Conservation (phyloP, 345 rosid species). For the Pistacia vera region DNA sequence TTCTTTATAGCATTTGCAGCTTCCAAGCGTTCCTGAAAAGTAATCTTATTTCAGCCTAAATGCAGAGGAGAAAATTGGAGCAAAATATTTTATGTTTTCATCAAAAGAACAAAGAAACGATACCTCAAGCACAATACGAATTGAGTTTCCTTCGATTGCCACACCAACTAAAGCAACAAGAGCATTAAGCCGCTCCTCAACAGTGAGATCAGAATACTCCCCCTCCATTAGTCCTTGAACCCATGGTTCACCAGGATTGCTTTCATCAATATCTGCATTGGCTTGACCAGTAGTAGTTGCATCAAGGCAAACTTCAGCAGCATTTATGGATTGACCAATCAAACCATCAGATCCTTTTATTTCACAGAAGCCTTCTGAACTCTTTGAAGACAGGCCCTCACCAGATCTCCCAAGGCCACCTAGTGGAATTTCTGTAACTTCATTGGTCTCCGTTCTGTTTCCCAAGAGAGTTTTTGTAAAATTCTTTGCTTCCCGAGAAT, state of each 20-base stretch:
- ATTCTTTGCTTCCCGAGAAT: constrained; percentile 29
- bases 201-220: constrained; percentile 72
- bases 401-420: constrained; percentile 28
- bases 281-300: constrained; percentile 31
- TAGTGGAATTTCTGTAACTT: constrained; percentile 32
- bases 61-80: background rate
- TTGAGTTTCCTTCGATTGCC: constrained; percentile 78
- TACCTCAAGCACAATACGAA: constrained; percentile 74
- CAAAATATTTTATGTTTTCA: background rate
- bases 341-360: constrained; percentile 29
- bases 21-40: constrained; percentile 86
- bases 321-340: constrained; percentile 22
- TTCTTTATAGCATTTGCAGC: constrained; percentile 86
- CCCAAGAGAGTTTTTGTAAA: constrained; percentile 25
- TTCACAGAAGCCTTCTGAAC: constrained; percentile 31
- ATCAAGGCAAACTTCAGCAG: constrained; percentile 27
- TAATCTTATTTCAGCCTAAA: constrained; percentile 26
- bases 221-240: constrained; percentile 84
- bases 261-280: constrained; percentile 61
- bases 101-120: constrained; percentile 4
- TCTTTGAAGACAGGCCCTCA: constrained; percentile 34
- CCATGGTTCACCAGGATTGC: constrained; percentile 77
- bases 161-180: constrained; percentile 73
- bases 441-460: constrained; percentile 39
- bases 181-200: constrained; percentile 81